Evolutionary conservation across 345 rosid genomes (phyloP).

Genomic region (Eucalyptus polyanthemos): DNA sequence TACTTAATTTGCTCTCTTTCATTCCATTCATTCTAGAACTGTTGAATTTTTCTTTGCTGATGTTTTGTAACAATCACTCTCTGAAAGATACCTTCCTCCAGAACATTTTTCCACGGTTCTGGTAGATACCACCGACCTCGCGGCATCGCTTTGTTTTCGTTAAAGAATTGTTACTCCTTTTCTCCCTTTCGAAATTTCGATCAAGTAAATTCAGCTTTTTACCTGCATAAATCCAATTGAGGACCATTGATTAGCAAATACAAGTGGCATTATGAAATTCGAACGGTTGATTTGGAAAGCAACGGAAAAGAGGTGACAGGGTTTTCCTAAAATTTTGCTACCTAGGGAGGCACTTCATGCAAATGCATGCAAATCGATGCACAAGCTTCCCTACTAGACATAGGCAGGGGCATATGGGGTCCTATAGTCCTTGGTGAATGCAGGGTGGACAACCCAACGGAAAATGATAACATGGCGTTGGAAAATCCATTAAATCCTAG

Average conservation of each 20-base stretch:
- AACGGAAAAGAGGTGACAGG: background rate
- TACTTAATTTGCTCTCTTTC: background rate
- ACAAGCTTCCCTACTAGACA: background rate
- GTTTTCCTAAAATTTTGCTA: background rate
- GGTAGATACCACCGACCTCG: background rate
- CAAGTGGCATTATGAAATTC: background rate
- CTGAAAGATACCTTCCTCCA: background rate
- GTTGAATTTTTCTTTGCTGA: background rate
- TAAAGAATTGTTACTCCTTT: background rate
- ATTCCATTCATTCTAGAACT: background rate
- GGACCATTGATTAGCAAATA: background rate
- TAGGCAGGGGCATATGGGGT: background rate
- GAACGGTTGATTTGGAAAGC: background rate
- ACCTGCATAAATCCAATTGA: background rate
- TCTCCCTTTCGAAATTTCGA: background rate
- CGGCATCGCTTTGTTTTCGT: background rate
- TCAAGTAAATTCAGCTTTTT: background rate
- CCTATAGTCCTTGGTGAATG: background rate
- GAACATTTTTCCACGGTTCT: background rate
- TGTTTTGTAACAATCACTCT: background rate
- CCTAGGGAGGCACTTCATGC: background rate
- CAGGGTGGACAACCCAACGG: background rate
- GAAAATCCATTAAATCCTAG: background rate
- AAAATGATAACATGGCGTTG: background rate
- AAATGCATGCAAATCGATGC: background rate